A percentile compares a stretch with the other conserved stretches of the same genome.
These are phyloP conservation scores for Chaetomium globosum DNA, from an alignment of 2,329 filamentous ascomycete genomes.

Conservation along the genomic window DNA sequence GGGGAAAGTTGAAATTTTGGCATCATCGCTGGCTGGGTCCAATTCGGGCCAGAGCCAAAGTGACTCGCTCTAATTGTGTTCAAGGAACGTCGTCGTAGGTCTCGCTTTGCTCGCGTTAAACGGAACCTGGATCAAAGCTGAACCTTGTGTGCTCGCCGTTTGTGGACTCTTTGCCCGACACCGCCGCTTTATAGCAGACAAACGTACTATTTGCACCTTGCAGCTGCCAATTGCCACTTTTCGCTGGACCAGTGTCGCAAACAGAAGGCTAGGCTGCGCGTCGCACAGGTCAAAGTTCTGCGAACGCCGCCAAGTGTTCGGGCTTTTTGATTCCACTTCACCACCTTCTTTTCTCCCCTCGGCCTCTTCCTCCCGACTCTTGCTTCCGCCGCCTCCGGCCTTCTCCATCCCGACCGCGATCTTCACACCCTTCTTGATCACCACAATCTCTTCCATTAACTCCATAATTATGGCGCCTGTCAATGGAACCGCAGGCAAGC, in stretches of 20 bases:
- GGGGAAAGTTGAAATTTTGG: conserved; percentile 38
- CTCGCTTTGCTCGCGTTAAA: conserved; percentile 28
- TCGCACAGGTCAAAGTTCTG: conserved; percentile 29
- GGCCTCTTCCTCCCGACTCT: not conserved
- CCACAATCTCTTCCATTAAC: not conserved
- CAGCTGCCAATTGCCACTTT: conserved; percentile 8
- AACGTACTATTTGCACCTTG: conserved; percentile 19
- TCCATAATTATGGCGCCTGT: conserved; percentile 33
- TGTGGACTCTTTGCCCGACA: conserved; percentile 23
- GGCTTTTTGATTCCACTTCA: conserved; percentile 24
- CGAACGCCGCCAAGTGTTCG: conserved; percentile 29
- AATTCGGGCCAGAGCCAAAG: conserved; percentile 25
- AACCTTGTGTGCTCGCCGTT: conserved; percentile 14
- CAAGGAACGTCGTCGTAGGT: conserved; percentile 14
- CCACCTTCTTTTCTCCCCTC: conserved; percentile 12
- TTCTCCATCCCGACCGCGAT: conserved; percentile 8
- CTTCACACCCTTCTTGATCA: not conserved
- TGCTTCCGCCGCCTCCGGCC: not conserved
- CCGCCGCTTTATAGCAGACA: conserved; percentile 19
- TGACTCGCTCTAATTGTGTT: conserved; percentile 23
- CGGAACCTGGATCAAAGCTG: conserved; percentile 16
- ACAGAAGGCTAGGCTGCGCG: conserved; percentile 32
- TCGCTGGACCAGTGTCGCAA: conserved; percentile 27
- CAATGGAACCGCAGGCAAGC: conserved; percentile 33
- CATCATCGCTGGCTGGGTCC: conserved; percentile 30